Evolutionary conservation across 2,329 filamentous ascomycete genomes (phyloP).

Genomic region (Microsporum ferrugineum): DNA sequence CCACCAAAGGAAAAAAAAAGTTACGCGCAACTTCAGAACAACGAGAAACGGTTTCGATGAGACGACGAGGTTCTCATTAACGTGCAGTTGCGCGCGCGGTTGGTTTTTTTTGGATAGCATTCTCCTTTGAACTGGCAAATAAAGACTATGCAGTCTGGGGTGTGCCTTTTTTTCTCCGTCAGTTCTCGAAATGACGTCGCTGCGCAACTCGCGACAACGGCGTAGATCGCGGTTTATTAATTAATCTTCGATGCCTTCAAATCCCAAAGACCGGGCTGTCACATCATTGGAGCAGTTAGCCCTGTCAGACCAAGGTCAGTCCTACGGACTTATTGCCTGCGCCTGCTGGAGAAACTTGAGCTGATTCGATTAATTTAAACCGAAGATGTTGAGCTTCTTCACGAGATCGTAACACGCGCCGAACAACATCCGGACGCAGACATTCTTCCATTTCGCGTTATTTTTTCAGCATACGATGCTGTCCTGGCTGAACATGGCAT

Average conservation of each 20-base stretch:
- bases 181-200: constrained; percentile 30
- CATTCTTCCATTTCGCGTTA: constrained; percentile 59
- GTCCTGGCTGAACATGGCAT: constrained; percentile 60
- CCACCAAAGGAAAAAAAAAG: background rate
- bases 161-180: constrained; percentile 8
- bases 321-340: background rate
- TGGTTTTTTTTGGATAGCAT: constrained; percentile 6
- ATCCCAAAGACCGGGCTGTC: constrained; percentile 32
- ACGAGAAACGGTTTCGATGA: background rate
- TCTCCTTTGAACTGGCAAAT: background rate
- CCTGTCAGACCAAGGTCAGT: constrained; percentile 51
- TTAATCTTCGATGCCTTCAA: constrained; percentile 40
- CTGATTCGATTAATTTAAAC: constrained; percentile 3
- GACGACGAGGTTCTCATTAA: background rate
- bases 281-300: constrained; percentile 31
- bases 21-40: background rate
- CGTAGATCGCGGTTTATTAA: constrained; percentile 33
- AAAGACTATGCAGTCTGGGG: constrained; percentile 7
- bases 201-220: constrained; percentile 33
- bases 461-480: constrained; percentile 71
- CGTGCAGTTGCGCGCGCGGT: background rate
- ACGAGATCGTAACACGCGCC: constrained; percentile 62
- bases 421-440: constrained; percentile 54
- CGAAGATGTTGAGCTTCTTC: constrained; percentile 65
- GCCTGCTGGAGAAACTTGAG: background rate